These are phyloP conservation scores for Hericium rajendrae DNA, from an alignment of 768 basidiomycete genomes.

Conservation along the genomic window DNA sequence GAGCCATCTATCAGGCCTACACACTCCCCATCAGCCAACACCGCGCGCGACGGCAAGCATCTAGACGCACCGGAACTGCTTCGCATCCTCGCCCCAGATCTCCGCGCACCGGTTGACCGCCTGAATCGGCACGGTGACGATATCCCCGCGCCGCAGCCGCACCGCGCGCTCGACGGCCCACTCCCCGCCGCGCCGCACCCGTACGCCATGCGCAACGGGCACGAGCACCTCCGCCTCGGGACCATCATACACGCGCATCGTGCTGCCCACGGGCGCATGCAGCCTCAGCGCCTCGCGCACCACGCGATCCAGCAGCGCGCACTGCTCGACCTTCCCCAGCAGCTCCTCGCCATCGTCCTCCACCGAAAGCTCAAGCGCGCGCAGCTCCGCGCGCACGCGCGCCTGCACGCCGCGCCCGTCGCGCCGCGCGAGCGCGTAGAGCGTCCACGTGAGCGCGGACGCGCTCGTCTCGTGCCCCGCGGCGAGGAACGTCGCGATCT, in stretches of 20 bases:
- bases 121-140: slow-evolving; percentile 49
- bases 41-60: neutral
- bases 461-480: slow-evolving; percentile 60
- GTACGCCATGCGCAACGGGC: slow-evolving; percentile 28
- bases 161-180: slow-evolving; percentile 4
- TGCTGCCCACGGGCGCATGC: slow-evolving; percentile 47
- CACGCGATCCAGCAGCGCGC: slow-evolving; percentile 52
- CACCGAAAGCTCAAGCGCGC: slow-evolving; percentile 5
- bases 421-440: slow-evolving; percentile 59
- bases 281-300: slow-evolving; percentile 49
- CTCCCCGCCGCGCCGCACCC: slow-evolving; percentile 1
- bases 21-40: neutral
- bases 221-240: slow-evolving; percentile 36
- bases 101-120: slow-evolving; percentile 44
- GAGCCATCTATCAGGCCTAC: slow-evolving; percentile 46
- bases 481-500: slow-evolving; percentile 55
- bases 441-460: slow-evolving; percentile 50
- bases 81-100: slow-evolving; percentile 62
- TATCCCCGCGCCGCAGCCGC: slow-evolving; percentile 32
- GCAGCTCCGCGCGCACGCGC: slow-evolving; percentile 36
- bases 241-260: slow-evolving; percentile 42
- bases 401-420: slow-evolving; percentile 41
- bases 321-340: slow-evolving; percentile 15
- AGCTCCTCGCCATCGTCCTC: slow-evolving; percentile 12
- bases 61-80: slow-evolving; percentile 36